Percentiles rank a stretch among this genome's conserved stretches.
Evolutionary conservation across 176 grass and related monocot genomes (phyloP).

Genomic region (barley (Hordeum vulgare)): MorexV3_pseudomolecules_assembly NC_058519.1:104159093-104159592

Average conservation of each 20-base stretch:
- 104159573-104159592: too few species aligned
- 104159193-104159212: constrained; percentile 80
- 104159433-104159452: constrained; percentile 10
- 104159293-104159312: constrained; percentile 91
- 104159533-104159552: too few species aligned
- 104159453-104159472: constrained; percentile 69
- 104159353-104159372: constrained; percentile 99
- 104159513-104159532: not conserved
- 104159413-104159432: not conserved
- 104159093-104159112: not conserved
- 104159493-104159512: not conserved
- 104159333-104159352: constrained; percentile 80
- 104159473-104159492: not conserved
- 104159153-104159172: constrained; percentile 97
- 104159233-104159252: not conserved
- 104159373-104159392: constrained; percentile 46
- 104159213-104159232: not conserved
- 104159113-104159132: constrained; percentile 38
- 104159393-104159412: not conserved
- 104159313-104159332: too few species aligned
- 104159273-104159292: constrained; percentile 79
- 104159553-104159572: too few species aligned
- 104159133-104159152: constrained; percentile 96
- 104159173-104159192: constrained; percentile 97
- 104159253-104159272: not conserved